Base-by-base conservation (phyloP, 179 eudicot species). In the Heliamphora pulchella region DNA sequence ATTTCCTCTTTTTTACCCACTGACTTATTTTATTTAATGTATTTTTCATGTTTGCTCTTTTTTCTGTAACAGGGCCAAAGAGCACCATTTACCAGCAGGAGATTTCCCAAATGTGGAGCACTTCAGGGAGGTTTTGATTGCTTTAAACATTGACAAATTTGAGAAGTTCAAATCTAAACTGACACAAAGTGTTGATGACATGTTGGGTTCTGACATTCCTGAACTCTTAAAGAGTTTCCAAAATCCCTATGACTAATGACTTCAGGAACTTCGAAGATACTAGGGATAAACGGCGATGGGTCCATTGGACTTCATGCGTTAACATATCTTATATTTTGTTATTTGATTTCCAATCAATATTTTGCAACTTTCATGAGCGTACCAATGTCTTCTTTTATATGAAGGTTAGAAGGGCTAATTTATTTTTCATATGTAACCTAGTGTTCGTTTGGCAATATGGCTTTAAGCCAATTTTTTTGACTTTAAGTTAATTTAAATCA, bases 161-260 rank as follows among this genome's bases (percentile, higher is more conserved):
- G 98, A 95, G 84, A 95, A 89, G 82, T 76, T 93, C 85, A 95
- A 91, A 82, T 94, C 97, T 0, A 92, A 91, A 78, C 89, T 91
- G 98, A 88, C 93, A 58, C 97, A 95, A 85, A 81, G 89, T 74
- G 94, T 91, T 15, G 98, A 95, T 82, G 97, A 93, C 81, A 91
- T 95, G 98, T 90, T 95, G 50, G 97, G 89, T 11, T 89, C 91
- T 80, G 97, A 95, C 84, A 93, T 95, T 71, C 98, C 98, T 0
- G 91, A 91, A 63, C 92, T 95, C 15, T 81, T 95, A 10, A 93
- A 93, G 87, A 92, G 87, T 74, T 95, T 95, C 86, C 82, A 95
- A 51, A 95, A 95, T 80, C 97, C 97, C 3, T 95, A 95, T 57
- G 98, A 87, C 61, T 94, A 81, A 89, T 55, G 51, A 9, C 10